Evolutionary conservation across 495 filamentous ascomycete species (phyloP).

Genomic region (Tuber umbilicatum): DNA sequence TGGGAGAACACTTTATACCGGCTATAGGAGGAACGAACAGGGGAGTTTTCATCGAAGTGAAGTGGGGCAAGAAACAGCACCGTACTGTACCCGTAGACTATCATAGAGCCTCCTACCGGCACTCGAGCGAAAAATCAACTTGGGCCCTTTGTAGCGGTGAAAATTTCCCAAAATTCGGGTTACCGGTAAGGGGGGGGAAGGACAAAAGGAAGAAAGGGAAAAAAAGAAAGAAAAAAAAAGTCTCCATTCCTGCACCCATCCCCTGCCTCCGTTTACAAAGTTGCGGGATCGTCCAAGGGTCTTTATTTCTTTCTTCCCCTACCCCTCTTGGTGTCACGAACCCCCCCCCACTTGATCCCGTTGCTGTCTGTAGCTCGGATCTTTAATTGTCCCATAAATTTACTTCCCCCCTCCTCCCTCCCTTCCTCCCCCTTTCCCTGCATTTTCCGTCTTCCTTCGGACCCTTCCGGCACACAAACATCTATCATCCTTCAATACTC

Average conservation of each 20-base stretch:
- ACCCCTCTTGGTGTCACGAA: neutral
- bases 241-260: neutral
- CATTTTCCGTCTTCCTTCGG: slow-evolving; percentile 16
- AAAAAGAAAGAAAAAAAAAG: neutral
- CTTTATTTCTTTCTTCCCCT: neutral
- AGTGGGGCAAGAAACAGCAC: no score
- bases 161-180: no score
- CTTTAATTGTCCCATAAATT: slow-evolving; percentile 18
- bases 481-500: slow-evolving; percentile 8
- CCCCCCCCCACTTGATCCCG: neutral
- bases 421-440: slow-evolving; percentile 24
- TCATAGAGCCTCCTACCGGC: neutral
- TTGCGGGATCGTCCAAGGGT: neutral
- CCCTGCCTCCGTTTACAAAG: neutral
- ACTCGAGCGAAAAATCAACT: neutral
- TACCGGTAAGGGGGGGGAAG: no score
- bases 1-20: neutral
- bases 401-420: neutral
- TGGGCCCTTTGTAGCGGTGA: neutral
- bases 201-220: slow-evolving; percentile 19
- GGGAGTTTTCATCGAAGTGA: no score
- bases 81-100: no score
- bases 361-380: neutral
- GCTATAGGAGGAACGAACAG: neutral
- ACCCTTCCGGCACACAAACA: slow-evolving; percentile 9